Base-by-base conservation (phyloP, 176 grass and related monocot genomes). In the Raddia guianensis region DNA sequence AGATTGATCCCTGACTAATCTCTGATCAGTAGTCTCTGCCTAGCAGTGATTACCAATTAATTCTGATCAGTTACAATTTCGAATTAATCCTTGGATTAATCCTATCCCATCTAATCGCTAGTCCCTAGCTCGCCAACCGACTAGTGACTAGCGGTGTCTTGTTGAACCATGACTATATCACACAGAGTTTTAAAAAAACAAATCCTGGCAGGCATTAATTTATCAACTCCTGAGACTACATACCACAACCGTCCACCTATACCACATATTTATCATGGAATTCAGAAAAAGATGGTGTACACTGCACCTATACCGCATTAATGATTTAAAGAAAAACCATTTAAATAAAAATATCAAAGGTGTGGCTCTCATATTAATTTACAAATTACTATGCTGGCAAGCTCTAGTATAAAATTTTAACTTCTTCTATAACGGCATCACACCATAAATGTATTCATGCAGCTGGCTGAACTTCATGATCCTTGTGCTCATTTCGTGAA, bases 301-400 rank as follows among this genome's bases (percentile, higher is more conserved):
- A 11, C 19, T 2, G 12, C 68, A 15, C 15, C 6, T 43, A 46
- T 20, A 61, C 27, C 33, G 21, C 46, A n/a, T 50, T 40, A 40
- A 6, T 1, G 51, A 12, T 43, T 43, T 59, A 32, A 9, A 59
- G 3, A 32, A 49, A 11, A 40, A 40, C 3, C 3, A 73, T 9
- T 67, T 57, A 34, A 51, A 61, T 9, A 68, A 15, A 6, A 72
- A 74, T 60, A 66, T 42, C 55, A 68, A 67, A 52, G 61, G 47
- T 65, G 75, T 52, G 47, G 60, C 42, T 52, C 49, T 66, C 49
- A 61, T 60, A 15, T 60, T 75, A 54, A 75, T 45, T 11, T 20
- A 43, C 67, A 13, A 66, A 6, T 16, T 1, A 7, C 14, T 73
- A 18, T 74, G 34, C 16, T 56, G 51, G 9, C 14, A 12, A 74